phyloP scores from a whole-genome alignment of 2,329 filamentous ascomycete genomes.

The Zasmidium citrigriseum region DNA sequence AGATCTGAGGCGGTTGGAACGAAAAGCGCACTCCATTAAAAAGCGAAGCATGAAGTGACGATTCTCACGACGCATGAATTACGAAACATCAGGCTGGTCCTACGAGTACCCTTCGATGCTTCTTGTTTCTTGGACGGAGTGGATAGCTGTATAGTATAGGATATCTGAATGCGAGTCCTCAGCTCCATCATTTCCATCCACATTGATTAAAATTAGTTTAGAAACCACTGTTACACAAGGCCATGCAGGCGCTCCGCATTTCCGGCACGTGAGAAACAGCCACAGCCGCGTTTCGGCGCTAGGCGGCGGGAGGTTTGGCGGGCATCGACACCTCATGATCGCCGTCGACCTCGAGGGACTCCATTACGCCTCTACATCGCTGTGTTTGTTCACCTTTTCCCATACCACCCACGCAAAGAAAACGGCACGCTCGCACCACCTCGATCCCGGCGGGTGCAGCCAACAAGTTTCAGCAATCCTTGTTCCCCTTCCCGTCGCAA shows the following conservation, averaged over 20 bases:
- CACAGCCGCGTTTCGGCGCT: background rate
- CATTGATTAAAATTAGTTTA: too few species aligned
- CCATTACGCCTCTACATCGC: background rate
- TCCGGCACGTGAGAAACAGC: background rate
- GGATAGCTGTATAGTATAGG: background rate
- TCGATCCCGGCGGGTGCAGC: background rate
- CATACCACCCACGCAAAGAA: background rate
- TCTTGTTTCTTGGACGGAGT: background rate
- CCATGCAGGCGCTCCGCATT: background rate
- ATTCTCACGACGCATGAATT: conserved; percentile 2
- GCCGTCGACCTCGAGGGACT: background rate
- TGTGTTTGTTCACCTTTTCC: background rate
- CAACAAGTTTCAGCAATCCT: conserved; percentile 2
- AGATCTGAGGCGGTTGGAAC: background rate
- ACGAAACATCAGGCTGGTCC: conserved; percentile 5
- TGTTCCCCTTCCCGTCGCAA: background rate
- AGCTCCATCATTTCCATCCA: too few species aligned
- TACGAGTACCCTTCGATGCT: background rate
- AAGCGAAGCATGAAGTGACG: background rate
- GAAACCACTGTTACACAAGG: too few species aligned
- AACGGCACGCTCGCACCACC: background rate
- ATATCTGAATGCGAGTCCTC: too few species aligned
- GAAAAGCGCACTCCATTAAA: background rate
- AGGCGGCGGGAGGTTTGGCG: background rate
- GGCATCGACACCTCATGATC: background rate